A percentile compares a stretch with the other conserved stretches of the same genome.
Evolutionary conservation across 345 rosid species (phyloP).

Genomic region (Citrus mangshanensis): DNA sequence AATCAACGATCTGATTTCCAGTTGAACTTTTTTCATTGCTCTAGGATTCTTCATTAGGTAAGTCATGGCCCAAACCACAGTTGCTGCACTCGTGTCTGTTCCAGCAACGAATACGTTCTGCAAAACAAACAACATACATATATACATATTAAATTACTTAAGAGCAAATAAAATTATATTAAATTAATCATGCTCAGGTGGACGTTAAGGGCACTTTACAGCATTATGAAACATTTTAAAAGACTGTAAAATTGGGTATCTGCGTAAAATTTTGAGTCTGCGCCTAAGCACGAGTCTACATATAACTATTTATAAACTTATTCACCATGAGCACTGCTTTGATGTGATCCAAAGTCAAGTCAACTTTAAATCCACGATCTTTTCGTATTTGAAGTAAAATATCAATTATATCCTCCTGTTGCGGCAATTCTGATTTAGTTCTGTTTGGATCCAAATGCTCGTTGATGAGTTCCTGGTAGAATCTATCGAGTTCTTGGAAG

Average conservation of each 20-base stretch:
- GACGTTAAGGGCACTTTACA: no score
- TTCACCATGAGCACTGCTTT: conserved; percentile 38
- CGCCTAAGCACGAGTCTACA: no score
- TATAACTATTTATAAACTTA: no score
- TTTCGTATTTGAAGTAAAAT: conserved; percentile 22
- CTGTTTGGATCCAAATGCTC: conserved; percentile 24
- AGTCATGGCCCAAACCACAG: conserved; percentile 32
- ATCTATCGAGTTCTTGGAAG: conserved; percentile 23
- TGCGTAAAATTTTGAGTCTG: no score
- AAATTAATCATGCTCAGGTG: no score
- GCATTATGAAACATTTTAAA: no score
- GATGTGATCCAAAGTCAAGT: conserved; percentile 27
- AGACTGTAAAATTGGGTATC: no score
- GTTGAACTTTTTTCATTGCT: conserved; percentile 28
- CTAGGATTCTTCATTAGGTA: conserved; percentile 21
- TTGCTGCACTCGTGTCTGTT: conserved; percentile 22
- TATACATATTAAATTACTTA: no score
- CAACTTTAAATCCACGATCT: conserved; percentile 4
- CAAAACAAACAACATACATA: not conserved
- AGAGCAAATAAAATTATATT: no score
- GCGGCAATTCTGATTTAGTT: not conserved
- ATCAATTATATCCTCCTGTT: conserved; percentile 22
- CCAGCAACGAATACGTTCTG: conserved; percentile 31
- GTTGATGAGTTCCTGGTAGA: conserved; percentile 29
- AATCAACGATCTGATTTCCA: conserved; percentile 16